Conservation (phyloP, 139 green algal genomes). For the Chlorella vulgaris region DNA sequence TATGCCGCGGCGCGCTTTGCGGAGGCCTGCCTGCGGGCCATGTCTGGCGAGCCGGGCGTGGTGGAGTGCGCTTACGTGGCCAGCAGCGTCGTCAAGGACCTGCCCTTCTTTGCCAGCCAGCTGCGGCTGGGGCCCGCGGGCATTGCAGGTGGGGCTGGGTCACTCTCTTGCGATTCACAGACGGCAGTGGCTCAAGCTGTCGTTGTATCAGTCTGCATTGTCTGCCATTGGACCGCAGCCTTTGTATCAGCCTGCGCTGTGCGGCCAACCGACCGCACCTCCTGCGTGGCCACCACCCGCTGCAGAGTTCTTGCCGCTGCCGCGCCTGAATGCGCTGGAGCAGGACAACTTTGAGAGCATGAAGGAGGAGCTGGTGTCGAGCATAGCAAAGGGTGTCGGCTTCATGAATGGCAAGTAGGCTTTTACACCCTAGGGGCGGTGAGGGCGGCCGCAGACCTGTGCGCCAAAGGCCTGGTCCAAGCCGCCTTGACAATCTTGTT, state of each 20-base stretch:
- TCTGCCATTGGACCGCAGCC: too few relatives aligned
- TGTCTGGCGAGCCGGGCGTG: conserved; percentile 73
- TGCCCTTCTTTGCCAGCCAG: conserved; percentile 78
- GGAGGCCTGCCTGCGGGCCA: conserved; percentile 72
- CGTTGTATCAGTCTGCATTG: too few relatives aligned
- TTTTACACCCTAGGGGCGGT: too few relatives aligned
- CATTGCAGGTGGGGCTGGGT: conserved; percentile 51
- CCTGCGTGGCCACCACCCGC: too few relatives aligned
- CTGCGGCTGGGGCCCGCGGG: conserved; percentile 78
- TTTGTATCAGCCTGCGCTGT: too few relatives aligned
- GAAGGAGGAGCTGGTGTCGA: conserved; percentile 66
- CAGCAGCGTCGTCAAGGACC: conserved; percentile 46
- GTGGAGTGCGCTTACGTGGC: conserved; percentile 85
- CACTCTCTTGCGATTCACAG: neutral
- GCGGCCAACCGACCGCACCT: neutral
- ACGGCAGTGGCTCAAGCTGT: too few relatives aligned
- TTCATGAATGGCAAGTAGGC: conserved; percentile 68
- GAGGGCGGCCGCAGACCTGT: too few relatives aligned
- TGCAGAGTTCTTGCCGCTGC: conserved; percentile 76
- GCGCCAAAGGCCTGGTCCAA: too few relatives aligned
- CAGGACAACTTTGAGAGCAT: conserved; percentile 52
- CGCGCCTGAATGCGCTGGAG: conserved; percentile 67
- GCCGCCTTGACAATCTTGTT: too few relatives aligned
- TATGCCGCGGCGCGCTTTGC: conserved; percentile 86
- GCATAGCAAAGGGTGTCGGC: conserved; percentile 88